Conservation (phyloP, 1,284 basidiomycete species). For the Apiotrichum gamsii region DNA sequence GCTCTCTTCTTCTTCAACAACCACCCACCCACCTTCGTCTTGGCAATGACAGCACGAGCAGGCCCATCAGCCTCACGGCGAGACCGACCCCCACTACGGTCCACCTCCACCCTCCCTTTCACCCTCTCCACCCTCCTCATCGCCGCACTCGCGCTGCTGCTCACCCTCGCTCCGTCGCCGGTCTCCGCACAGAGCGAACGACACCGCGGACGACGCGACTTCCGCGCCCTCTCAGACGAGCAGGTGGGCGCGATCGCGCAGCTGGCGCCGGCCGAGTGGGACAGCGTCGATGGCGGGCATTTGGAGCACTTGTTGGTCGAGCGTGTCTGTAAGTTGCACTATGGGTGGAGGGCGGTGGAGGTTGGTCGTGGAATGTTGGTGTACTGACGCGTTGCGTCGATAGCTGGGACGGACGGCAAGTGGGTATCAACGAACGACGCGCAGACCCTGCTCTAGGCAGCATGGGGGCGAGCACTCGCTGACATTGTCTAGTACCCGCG, state of each 20-base stretch:
- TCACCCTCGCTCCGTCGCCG: too few relatives aligned
- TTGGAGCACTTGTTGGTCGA: slow-evolving; percentile 75
- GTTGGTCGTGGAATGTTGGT: neutral
- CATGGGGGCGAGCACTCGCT: neutral
- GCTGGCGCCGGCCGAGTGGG: slow-evolving; percentile 36
- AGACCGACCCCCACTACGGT: too few relatives aligned
- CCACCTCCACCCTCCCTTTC: neutral
- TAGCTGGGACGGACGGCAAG: slow-evolving; percentile 47
- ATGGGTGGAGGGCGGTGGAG: too few relatives aligned
- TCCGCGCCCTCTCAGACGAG: slow-evolving; percentile 20
- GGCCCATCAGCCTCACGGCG: too few relatives aligned
- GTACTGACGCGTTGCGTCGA: too few relatives aligned
- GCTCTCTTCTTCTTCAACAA: too few relatives aligned
- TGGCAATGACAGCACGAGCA: too few relatives aligned
- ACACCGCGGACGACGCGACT: slow-evolving; percentile 8
- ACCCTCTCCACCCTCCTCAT: neutral
- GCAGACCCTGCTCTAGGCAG: too few relatives aligned
- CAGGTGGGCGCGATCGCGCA: slow-evolving; percentile 20
- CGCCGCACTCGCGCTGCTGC: neutral
- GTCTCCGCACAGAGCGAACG: too few relatives aligned
- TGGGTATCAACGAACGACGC: slow-evolving; percentile 3
- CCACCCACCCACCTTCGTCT: too few relatives aligned
- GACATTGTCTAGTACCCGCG: slow-evolving; percentile 58
- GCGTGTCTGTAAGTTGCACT: slow-evolving; percentile 57
- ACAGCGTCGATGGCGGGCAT: slow-evolving; percentile 50